Evolutionary conservation across 345 rosid species (phyloP), one percentile per base, ranked within the genome.

Genomic region (Hibiscus trionum): DNA sequence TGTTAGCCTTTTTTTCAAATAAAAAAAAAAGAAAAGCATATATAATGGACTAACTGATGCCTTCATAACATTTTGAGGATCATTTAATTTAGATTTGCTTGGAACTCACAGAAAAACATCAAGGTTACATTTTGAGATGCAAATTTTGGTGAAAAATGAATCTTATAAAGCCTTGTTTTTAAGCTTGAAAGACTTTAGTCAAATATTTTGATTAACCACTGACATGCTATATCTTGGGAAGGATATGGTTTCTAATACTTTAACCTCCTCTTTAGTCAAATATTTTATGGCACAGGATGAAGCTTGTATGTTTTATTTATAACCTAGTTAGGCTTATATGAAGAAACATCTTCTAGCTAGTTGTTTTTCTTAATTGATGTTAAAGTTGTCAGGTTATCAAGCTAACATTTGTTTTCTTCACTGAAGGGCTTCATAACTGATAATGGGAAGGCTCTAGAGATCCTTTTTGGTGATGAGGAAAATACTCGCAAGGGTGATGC

Each of bases 351-450:
- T 15, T 78, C 53, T 46, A 66, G 56, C 68, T 60, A 39, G 26
- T 70, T 26, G 44, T 77, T 73, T 67, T 67, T 17, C 15, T 11
- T 35, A 24, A 49, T 73, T 42, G 39, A 77, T 56, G 37, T 29
- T 56, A 27, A 47, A 46, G 62, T 65, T 42, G 39, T 61, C 70
- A 4, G 42, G 37, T 72, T 47, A n/a, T 61, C 59, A 66, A 37
- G 39, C 72, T 61, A 66, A 69, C 17, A 44, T 8, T 67, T 31
- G 24, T 21, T 57, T 66, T 72, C 61, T 66, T 50, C 70, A n/a
- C 49, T 58, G 29, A 82, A 96, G 99, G 95, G 95, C 68, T 96
- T 96, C 82, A 78, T 93, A 76, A 96, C 99, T 5, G 98, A 93
- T 78, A 84, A 88, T 72, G 96, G 87, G 79, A 85, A 88, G 79